A percentile compares a stretch with the other conserved stretches of the same genome.
These are phyloP conservation scores for Brassica juncea DNA, from an alignment of 345 rosid species.

Conservation along the genomic window DNA sequence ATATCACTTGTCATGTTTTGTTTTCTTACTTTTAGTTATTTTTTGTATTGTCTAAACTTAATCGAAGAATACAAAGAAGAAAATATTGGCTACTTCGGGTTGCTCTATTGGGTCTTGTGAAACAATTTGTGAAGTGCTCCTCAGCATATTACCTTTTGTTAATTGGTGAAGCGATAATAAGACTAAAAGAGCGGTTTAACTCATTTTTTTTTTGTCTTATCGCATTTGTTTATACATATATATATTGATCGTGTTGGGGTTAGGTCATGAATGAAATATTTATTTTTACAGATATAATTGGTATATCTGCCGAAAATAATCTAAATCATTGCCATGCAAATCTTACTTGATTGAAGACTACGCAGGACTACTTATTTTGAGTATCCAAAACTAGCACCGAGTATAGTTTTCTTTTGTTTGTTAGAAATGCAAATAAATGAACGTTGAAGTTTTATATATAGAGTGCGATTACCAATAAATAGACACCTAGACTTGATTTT, in stretches of 20 bases:
- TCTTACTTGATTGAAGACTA: not conserved
- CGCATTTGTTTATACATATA: slow-evolving; percentile 20
- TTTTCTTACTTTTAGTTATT: not conserved
- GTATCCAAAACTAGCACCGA: not conserved
- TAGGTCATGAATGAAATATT: slow-evolving; percentile 39
- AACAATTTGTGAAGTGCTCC: slow-evolving; percentile 27
- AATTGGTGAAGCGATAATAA: slow-evolving; percentile 23
- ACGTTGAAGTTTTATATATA: not conserved
- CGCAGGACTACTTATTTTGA: not conserved
- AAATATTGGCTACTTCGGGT: not conserved
- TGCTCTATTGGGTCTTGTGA: slow-evolving; percentile 31
- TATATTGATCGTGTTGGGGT: slow-evolving; percentile 13
- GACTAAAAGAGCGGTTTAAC: slow-evolving; percentile 26
- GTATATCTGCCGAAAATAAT: not conserved
- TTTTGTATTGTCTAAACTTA: slow-evolving; percentile 23
- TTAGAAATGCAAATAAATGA: not conserved
- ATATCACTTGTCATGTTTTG: slow-evolving; percentile 20
- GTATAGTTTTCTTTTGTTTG: not conserved
- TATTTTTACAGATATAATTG: not conserved
- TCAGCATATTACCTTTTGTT: slow-evolving; percentile 36
- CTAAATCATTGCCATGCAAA: not conserved
- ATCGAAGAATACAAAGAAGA: not conserved
- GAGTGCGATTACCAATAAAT: not conserved
- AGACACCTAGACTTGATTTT: not conserved
- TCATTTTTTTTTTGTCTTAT: slow-evolving; percentile 23